These are phyloP conservation scores for Candida endomychidarum DNA, from an alignment of 805 yeast genomes.

Conservation along the genomic window DNA sequence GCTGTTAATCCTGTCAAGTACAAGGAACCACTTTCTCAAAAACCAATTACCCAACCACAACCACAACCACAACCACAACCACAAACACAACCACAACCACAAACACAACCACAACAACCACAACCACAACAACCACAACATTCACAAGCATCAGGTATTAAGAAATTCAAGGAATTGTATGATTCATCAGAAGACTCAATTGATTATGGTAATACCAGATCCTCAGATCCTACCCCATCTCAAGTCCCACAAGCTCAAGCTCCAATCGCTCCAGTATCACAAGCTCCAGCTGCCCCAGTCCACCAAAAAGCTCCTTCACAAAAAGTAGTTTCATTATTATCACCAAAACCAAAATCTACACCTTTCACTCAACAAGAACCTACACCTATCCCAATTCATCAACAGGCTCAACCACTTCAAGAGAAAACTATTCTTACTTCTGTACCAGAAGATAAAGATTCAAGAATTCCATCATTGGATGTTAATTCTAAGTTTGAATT, in stretches of 20 bases:
- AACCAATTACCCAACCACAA: not conserved
- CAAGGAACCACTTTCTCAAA: not conserved
- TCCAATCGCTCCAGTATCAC: not conserved
- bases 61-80: not conserved
- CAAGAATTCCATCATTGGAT: slow-evolving; percentile 17
- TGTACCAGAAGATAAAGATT: not conserved
- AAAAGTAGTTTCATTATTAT: slow-evolving; percentile 3
- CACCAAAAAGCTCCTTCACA: not conserved
- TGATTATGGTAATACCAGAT: not conserved
- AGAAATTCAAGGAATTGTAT: slow-evolving; percentile 12
- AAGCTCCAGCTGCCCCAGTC: not conserved
- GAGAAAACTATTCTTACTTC: no score
- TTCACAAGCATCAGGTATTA: slow-evolving; percentile 1
- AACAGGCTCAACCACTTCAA: no score
- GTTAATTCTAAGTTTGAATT: slow-evolving; percentile 33
- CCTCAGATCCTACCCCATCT: not conserved
- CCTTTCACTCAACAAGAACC: no score
- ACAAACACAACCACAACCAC: not conserved
- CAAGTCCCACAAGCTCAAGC: not conserved
- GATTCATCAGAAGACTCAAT: slow-evolving; percentile 13
- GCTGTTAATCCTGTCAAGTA: not conserved
- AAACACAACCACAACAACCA: not conserved
- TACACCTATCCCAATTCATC: no score
- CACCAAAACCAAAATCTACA: slow-evolving; percentile 4
- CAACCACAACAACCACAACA: not conserved